Percentiles rank a stretch among this genome's conserved stretches.
phyloP scores from a whole-genome alignment of 495 filamentous ascomycete species.

The Talaromyces adpressus region DNA sequence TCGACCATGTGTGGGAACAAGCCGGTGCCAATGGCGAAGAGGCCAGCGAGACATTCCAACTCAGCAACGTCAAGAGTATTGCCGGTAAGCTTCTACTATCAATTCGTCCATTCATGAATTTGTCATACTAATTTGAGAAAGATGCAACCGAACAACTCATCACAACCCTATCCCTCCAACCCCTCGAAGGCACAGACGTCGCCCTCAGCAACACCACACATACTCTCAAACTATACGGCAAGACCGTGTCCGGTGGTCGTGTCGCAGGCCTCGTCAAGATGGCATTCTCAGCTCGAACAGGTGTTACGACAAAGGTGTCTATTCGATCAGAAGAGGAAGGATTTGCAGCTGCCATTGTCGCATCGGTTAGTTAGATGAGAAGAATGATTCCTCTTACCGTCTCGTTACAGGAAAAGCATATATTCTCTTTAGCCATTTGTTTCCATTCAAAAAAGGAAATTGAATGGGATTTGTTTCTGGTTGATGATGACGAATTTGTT shows the following conservation, averaged over 20 bases:
- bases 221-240: constrained; percentile 91
- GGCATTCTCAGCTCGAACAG: constrained; percentile 86
- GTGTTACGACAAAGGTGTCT: constrained; percentile 90
- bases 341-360: constrained; percentile 77
- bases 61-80: constrained; percentile 86
- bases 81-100: constrained; percentile 53
- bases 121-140: constrained; percentile 37
- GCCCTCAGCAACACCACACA: constrained; percentile 83
- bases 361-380: constrained; percentile 62
- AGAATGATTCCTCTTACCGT: not conserved
- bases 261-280: constrained; percentile 86
- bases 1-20: constrained; percentile 96
- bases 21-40: constrained; percentile 83
- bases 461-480: constrained; percentile 3
- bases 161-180: constrained; percentile 81
- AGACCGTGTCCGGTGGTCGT: constrained; percentile 84
- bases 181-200: constrained; percentile 88
- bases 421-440: constrained; percentile 1
- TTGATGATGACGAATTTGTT: not conserved
- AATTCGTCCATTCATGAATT: constrained; percentile 11
- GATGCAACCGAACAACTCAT: constrained; percentile 91
- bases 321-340: constrained; percentile 88
- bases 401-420: constrained; percentile 1
- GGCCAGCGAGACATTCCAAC: constrained; percentile 83
- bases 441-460: not conserved